Evolutionary conservation across 305 asterid genomes (phyloP), one percentile per base, ranked within the genome.

Genomic region (Fraxinus sp.): DNA sequence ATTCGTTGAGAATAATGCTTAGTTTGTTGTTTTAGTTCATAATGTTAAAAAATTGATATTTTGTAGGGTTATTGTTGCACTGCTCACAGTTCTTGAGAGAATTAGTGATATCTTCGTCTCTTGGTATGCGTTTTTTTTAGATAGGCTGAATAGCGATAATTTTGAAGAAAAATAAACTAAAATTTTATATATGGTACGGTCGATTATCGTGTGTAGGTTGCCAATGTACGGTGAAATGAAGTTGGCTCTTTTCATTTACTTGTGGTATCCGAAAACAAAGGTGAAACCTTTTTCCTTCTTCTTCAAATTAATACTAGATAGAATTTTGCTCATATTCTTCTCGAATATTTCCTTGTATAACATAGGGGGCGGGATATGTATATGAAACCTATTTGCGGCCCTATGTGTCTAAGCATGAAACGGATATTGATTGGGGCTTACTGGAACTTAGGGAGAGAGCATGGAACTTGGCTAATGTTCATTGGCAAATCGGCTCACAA

Each of bases 171-270:
- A 18, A 55, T 55, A n/a, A 5, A 55, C 11, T 55, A 52, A 52
- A 52, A 52, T 52, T 52, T 52, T 16, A 52, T 52, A n/a, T 16
- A n/a, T n/a, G 64, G 24, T n/a, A 52, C 1, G 62, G 62, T 52
- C 24, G 24, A 22, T 22, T 22, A 22, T 6, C 4, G 11, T 26
- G 30, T 66, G 35, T 79, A 95, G 99, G 99, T 37, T 94, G 86
- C 99, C 99, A 32, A 92, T 95, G 97, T 95, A 95, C 74, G 88
- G 92, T 41, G 99, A 94, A 82, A 82, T 92, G 90, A 95, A 95
- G 83, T 81, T 95, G 88, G 99, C 97, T 0, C 90, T 95, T 39
- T 89, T 94, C 86, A 93, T 95, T 80, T 95, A 92, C 88, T 82
- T 95, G 55, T 95, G 99, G 99, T 92, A 94, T 83, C 98, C 99